A percentile compares a stretch with the other conserved stretches of the same genome.
These are phyloP conservation scores for Podaxis carcinomalis DNA, from an alignment of 768 basidiomycete species.

Conservation along the genomic window DNA sequence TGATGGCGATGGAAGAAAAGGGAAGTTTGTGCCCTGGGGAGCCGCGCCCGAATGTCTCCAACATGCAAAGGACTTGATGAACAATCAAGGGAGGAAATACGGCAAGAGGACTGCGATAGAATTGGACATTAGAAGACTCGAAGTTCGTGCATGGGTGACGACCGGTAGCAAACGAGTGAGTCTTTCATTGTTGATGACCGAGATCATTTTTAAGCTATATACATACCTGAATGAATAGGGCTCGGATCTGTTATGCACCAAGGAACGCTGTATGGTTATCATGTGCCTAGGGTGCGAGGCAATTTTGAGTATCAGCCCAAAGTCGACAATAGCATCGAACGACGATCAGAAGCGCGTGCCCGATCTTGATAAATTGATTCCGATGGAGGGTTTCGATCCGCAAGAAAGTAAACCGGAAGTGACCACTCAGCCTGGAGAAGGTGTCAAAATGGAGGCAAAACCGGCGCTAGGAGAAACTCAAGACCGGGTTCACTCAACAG, in stretches of 20 bases:
- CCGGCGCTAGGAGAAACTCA: background rate
- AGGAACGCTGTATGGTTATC: slow-evolving; percentile 23
- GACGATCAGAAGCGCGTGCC: slow-evolving; percentile 5
- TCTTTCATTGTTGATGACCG: slow-evolving; percentile 6
- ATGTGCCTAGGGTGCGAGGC: slow-evolving; percentile 36
- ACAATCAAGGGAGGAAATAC: slow-evolving; percentile 27
- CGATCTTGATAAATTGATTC: slow-evolving; percentile 10
- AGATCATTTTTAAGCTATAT: background rate
- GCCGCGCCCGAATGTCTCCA: slow-evolving; percentile 21
- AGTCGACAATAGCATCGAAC: slow-evolving; percentile 7
- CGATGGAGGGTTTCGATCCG: slow-evolving; percentile 12
- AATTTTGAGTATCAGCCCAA: slow-evolving; percentile 25
- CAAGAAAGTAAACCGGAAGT: slow-evolving; percentile 1
- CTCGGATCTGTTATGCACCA: slow-evolving; percentile 22
- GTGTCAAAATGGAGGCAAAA: background rate
- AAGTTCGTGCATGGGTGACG: slow-evolving; percentile 38
- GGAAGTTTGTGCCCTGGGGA: slow-evolving; percentile 5
- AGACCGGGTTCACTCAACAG: background rate
- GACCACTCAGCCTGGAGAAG: background rate
- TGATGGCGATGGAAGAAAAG: slow-evolving; percentile 8
- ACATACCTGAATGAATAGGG: slow-evolving; percentile 17
- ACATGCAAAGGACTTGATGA: slow-evolving; percentile 26
- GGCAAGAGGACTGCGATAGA: slow-evolving; percentile 24
- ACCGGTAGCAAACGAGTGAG: slow-evolving; percentile 33
- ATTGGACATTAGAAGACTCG: slow-evolving; percentile 29